These are phyloP conservation scores for Plasmodium malariae DNA, from an alignment of 169 alveolate genomes.

Conservation along the genomic window DNA sequence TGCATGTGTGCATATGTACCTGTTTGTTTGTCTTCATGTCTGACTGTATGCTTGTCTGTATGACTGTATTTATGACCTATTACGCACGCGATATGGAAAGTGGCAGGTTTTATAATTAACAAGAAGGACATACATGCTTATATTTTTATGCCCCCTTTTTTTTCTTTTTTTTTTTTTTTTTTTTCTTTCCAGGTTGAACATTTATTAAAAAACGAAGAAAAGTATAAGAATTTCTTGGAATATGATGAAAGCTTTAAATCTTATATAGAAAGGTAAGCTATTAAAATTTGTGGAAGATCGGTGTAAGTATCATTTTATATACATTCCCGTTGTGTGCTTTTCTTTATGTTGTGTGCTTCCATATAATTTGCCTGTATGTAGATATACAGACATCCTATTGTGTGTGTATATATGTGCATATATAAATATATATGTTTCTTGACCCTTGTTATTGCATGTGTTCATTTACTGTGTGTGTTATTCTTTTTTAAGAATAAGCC, in stretches of 20 bases:
- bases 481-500: constrained; percentile 32
- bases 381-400: too few relatives aligned
- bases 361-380: too few relatives aligned
- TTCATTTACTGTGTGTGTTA: too few relatives aligned
- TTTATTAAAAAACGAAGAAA: constrained; percentile 30
- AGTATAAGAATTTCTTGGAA: constrained; percentile 46
- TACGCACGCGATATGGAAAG: too few relatives aligned
- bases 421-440: background rate
- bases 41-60: too few relatives aligned
- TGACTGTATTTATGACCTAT: too few relatives aligned
- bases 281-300: background rate
- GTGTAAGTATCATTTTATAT: background rate
- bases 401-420: background rate
- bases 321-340: too few relatives aligned
- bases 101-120: too few relatives aligned
- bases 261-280: constrained; percentile 42
- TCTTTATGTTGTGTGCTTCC: too few relatives aligned
- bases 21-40: too few relatives aligned
- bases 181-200: constrained; percentile 31
- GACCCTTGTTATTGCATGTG: background rate
- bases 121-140: background rate
- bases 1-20: too few relatives aligned
- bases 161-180: constrained; percentile 8
- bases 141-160: background rate
- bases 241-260: constrained; percentile 68